These are phyloP conservation scores for Scedosporium boydii DNA, from an alignment of 2,329 filamentous ascomycete genomes.

Conservation along the genomic window DNA sequence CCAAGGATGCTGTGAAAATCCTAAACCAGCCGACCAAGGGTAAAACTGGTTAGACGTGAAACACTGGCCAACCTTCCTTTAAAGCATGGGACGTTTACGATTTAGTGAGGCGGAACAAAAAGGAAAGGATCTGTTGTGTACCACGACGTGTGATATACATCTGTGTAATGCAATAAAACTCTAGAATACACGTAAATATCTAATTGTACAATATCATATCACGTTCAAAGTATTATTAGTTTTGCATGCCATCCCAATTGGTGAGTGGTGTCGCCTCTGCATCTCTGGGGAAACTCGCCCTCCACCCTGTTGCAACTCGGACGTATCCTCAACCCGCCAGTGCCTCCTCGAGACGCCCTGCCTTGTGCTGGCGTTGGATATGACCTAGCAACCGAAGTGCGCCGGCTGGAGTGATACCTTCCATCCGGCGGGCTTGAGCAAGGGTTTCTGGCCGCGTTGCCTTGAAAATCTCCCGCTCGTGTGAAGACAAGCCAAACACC, in stretches of 20 bases:
- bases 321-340: not conserved
- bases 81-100: too few species aligned
- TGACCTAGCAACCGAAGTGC: slow-evolving; percentile 51
- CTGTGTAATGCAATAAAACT: too few species aligned
- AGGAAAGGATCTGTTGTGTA: not conserved
- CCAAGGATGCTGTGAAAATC: slow-evolving; percentile 87
- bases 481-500: slow-evolving; percentile 66
- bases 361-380: slow-evolving; percentile 31
- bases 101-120: too few species aligned
- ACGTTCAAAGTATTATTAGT: not conserved
- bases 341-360: slow-evolving; percentile 6
- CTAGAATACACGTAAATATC: not conserved
- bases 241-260: too few species aligned
- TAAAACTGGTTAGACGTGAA: not conserved
- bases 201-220: not conserved
- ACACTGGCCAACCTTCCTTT: not conserved
- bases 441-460: slow-evolving; percentile 71
- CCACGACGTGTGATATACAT: not conserved
- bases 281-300: not conserved
- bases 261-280: too few species aligned
- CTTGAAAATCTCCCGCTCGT: slow-evolving; percentile 65
- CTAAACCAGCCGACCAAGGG: slow-evolving; percentile 29
- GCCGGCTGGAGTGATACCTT: slow-evolving; percentile 61
- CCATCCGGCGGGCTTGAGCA: slow-evolving; percentile 78
- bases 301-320: not conserved